Conservation (phyloP, 345 rosid genomes). For the Melaleuca quinquenervia region DNA sequence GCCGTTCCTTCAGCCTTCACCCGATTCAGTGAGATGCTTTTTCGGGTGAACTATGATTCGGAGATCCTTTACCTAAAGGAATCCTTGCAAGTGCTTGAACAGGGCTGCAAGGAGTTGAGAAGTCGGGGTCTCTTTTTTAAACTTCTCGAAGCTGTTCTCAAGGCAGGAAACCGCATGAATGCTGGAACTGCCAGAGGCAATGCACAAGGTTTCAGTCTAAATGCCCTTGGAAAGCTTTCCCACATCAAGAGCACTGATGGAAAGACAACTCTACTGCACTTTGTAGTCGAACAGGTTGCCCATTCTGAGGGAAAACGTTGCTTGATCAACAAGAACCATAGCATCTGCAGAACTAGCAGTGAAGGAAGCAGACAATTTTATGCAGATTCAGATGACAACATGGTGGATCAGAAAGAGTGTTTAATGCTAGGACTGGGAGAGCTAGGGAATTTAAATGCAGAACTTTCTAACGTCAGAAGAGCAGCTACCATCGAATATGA, state of each 20-base stretch:
- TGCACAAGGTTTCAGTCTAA: constrained; percentile 68
- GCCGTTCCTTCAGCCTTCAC: constrained; percentile 63
- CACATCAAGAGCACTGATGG: constrained; percentile 73
- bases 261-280: constrained; percentile 69
- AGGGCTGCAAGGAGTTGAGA: constrained; percentile 56
- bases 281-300: constrained; percentile 70
- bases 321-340: constrained; percentile 6
- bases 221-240: constrained; percentile 51
- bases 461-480: constrained; percentile 53
- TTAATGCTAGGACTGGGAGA: constrained; percentile 40
- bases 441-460: constrained; percentile 28
- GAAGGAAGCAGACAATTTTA: constrained; percentile 14
- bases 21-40: constrained; percentile 53
- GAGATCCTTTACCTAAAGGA: constrained; percentile 52
- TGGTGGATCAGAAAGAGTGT: constrained; percentile 14
- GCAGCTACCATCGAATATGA: constrained; percentile 45
- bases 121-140: constrained; percentile 62
- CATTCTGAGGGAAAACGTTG: constrained; percentile 50
- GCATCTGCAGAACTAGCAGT: constrained; percentile 5
- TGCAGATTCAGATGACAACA: background rate
- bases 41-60: constrained; percentile 46
- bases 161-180: constrained; percentile 82
- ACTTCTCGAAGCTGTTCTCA: constrained; percentile 75
- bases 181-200: constrained; percentile 88
- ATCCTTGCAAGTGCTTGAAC: constrained; percentile 41